A percentile compares a stretch with the other conserved stretches of the same genome.
Conservation (phyloP, 768 basidiomycete genomes). For the Mycena polygramma region DNA sequence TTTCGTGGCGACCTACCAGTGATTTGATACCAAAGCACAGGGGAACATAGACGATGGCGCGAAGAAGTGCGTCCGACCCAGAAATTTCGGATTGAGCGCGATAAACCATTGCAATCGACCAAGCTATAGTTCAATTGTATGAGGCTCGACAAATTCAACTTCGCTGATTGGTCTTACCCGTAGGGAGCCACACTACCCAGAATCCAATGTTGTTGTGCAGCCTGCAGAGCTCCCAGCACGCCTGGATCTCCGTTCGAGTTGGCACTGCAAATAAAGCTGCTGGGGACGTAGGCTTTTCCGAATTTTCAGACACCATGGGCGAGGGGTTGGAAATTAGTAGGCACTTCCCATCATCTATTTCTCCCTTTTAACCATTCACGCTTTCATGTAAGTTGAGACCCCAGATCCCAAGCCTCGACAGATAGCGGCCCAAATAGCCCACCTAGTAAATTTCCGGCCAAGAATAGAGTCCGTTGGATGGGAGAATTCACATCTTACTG, state of each 20-base stretch:
- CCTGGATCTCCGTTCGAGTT: slow-evolving; percentile 40
- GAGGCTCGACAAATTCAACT: not conserved
- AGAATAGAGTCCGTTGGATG: not conserved
- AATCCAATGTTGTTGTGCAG: slow-evolving; percentile 50
- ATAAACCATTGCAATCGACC: slow-evolving; percentile 50
- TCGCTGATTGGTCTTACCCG: slow-evolving; percentile 30
- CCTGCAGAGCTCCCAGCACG: slow-evolving; percentile 50
- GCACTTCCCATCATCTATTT: not conserved
- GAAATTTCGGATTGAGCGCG: slow-evolving; percentile 41
- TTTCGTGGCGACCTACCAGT: slow-evolving; percentile 36
- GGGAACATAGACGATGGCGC: slow-evolving; percentile 43
- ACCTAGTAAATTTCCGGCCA: not conserved
- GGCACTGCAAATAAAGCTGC: slow-evolving; percentile 35
- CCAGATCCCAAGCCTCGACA: not conserved
- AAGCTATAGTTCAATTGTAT: slow-evolving; percentile 33
- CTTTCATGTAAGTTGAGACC: not conserved
- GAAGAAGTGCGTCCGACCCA: slow-evolving; percentile 34
- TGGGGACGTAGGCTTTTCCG: not conserved
- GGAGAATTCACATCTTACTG: not conserved
- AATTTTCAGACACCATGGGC: not conserved
- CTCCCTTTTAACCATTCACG: not conserved
- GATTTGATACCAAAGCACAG: slow-evolving; percentile 49
- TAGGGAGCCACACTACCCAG: slow-evolving; percentile 47
- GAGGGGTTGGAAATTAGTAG: not conserved
- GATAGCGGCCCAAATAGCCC: not conserved